Evolutionary conservation across 2,329 filamentous ascomycete species (phyloP), one percentile per base, ranked within the genome.

Genomic region (Cadophora gregata): DNA sequence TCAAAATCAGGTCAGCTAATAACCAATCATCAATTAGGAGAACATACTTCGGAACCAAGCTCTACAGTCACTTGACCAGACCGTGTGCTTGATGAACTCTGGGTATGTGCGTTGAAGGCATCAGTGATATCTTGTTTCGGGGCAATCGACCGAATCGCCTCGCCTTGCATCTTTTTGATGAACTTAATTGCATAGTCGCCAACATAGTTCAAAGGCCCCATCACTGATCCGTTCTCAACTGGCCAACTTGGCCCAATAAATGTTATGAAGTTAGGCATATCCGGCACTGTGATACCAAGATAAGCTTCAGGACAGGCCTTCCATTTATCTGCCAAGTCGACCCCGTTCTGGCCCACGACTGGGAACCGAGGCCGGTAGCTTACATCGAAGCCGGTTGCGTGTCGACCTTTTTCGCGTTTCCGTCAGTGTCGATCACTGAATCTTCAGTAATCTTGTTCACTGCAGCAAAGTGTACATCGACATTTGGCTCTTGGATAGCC

Each of bases 81-180:
- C 80, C 0, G 82, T 85, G 27, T 82, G 81, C 53, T 83, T 84
- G 81, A 87, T 85, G 69, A 86, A 85, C 4, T 78, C 74, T 79
- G 76, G 29, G 82, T 80, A 75, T 83, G 85, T 73, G 78, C 82
- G 73, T 80, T 81, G 78, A 81, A 87, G 71, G 84, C 81, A 48
- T 81, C 81, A 7, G 83, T 81, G 4, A 83, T 83, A 0, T 76
- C 80, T 61, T 80, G 78, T 0, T 80, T 81, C 0, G 84, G 83
- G 1, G 71, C 76, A 12, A 86, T 75, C 8, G 81, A 78, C 62
- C 79, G 79, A 74, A 87, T 83, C 31, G 78, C 76, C 70, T 87
- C 81, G 1, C 77, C 81, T 72, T 86, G 84, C 72, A 74, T 68
- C 53, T 74, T 75, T 50, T 72, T 72, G 48, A 74, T 72, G n/a